A percentile compares a stretch with the other conserved stretches of the same genome.
Conservation (phyloP, 1,284 basidiomycete species). For the Sporisorium scitamineum region DNA sequence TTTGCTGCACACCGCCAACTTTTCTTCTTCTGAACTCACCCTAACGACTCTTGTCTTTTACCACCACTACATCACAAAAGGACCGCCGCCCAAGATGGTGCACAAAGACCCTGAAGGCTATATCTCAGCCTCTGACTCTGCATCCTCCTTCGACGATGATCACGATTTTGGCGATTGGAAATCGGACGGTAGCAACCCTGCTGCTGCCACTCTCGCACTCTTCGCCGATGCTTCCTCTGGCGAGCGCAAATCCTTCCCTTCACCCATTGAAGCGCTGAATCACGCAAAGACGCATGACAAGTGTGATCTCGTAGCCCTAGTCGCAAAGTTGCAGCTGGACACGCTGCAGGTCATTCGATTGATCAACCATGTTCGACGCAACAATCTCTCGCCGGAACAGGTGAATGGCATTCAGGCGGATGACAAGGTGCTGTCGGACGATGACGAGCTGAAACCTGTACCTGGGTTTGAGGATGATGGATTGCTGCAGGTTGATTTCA, state of each 20-base stretch:
- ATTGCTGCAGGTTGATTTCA: constrained; percentile 63
- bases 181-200: constrained; percentile 28
- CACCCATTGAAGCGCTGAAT: constrained; percentile 52
- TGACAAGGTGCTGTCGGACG: constrained; percentile 50
- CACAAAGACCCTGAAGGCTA: constrained; percentile 42
- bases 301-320: constrained; percentile 58
- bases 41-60: neutral
- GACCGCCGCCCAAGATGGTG: constrained; percentile 25
- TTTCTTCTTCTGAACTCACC: neutral
- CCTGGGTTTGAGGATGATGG: constrained; percentile 65
- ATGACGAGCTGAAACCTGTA: constrained; percentile 64
- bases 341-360: constrained; percentile 64
- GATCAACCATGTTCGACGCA: constrained; percentile 63
- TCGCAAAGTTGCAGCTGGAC: constrained; percentile 49
- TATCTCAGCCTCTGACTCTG: constrained; percentile 22
- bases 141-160: constrained; percentile 44
- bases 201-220: constrained; percentile 26
- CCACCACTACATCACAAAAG: neutral
- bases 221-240: constrained; percentile 17
- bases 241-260: constrained; percentile 35
- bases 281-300: constrained; percentile 46
- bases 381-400: constrained; percentile 21
- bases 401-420: constrained; percentile 29
- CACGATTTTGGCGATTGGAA: constrained; percentile 53
- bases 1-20: constrained; percentile 7